These are phyloP conservation scores for Lunasporangiospora selenospora DNA, from an alignment of 192 early-diverging fungal species.

Conservation along the genomic window DNA sequence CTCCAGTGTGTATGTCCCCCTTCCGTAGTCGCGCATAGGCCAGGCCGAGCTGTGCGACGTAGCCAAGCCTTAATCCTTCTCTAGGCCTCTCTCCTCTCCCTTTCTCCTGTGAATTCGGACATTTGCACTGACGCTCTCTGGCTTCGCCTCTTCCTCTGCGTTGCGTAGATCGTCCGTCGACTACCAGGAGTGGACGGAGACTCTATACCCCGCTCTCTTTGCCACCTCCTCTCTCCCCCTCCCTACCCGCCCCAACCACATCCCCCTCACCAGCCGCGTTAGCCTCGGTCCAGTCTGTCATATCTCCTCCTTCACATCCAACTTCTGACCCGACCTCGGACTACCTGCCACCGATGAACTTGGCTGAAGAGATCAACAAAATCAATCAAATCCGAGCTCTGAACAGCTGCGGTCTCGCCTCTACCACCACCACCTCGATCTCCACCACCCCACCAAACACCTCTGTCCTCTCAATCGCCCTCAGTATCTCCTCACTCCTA, in stretches of 20 bases:
- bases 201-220: too few species aligned
- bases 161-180: too few species aligned
- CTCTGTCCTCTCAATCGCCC: background rate
- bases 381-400: constrained; percentile 7
- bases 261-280: background rate
- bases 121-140: too few species aligned
- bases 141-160: too few species aligned
- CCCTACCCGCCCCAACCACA: background rate
- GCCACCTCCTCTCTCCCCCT: background rate
- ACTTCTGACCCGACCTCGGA: background rate
- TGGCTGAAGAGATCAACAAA: constrained; percentile 16
- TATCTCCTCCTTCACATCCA: background rate
- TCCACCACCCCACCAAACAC: background rate
- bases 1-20: too few species aligned
- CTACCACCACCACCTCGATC: background rate
- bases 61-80: too few species aligned
- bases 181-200: too few species aligned
- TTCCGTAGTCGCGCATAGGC: too few species aligned
- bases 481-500: constrained; percentile 5
- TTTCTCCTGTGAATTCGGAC: too few species aligned
- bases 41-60: too few species aligned
- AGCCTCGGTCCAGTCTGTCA: background rate
- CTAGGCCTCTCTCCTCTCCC: too few species aligned
- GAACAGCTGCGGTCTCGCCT: background rate
- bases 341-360: constrained; percentile 8